Conservation (phyloP, 2,329 filamentous ascomycete genomes). For the Cercospora sp. region DNA sequence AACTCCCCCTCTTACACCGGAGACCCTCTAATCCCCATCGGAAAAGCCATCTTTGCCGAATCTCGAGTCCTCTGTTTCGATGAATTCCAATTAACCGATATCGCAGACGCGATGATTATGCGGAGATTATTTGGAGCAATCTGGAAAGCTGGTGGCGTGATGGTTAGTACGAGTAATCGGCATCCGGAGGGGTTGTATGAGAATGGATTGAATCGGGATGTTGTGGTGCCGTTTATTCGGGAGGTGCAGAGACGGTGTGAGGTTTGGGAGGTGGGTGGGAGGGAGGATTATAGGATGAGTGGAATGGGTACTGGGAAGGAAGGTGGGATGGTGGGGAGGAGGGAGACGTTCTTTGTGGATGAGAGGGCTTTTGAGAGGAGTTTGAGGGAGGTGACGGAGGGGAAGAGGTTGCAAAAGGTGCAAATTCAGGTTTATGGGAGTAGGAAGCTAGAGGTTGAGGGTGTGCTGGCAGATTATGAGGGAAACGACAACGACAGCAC, state of each 20-base stretch:
- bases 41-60: constrained; percentile 68
- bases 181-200: constrained; percentile 64
- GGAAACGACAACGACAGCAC: not conserved
- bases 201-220: constrained; percentile 34
- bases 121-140: constrained; percentile 72
- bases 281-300: constrained; percentile 60
- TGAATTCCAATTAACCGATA: constrained; percentile 80
- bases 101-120: constrained; percentile 72
- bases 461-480: constrained; percentile 13
- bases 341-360: constrained; percentile 29
- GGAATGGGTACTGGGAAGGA: constrained; percentile 46
- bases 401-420: constrained; percentile 5
- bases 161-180: constrained; percentile 75
- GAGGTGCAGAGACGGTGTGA: constrained; percentile 72
- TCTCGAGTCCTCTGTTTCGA: constrained; percentile 75
- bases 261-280: constrained; percentile 76
- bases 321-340: not conserved
- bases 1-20: constrained; percentile 58
- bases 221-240: constrained; percentile 69
- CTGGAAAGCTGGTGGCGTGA: constrained; percentile 73
- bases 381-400: constrained; percentile 12
- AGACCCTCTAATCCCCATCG: constrained; percentile 61
- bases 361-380: constrained; percentile 8
- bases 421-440: constrained; percentile 29
- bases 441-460: constrained; percentile 23